A percentile compares a stretch with the other conserved stretches of the same genome.
Evolutionary conservation across 768 basidiomycete species (phyloP).

Genomic region (Boletus rubropictus): DNA sequence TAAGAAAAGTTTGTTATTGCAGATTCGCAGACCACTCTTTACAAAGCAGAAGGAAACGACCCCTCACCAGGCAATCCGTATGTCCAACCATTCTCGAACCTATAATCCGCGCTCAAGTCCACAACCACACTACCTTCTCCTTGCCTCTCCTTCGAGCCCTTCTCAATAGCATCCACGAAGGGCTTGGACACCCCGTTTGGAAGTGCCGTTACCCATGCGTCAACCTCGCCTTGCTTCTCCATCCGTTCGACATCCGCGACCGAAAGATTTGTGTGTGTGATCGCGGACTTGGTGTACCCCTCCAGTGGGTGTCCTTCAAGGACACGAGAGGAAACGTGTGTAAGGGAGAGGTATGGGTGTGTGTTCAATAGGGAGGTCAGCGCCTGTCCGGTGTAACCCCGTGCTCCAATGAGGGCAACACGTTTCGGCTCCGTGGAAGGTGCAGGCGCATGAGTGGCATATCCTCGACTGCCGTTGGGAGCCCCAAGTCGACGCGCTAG

Average conservation of each 20-base stretch:
- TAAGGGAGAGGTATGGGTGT: constrained; percentile 86
- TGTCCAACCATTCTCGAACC: constrained; percentile 93
- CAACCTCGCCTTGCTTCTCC: constrained; percentile 86
- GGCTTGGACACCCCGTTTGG: constrained; percentile 98
- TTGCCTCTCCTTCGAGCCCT: constrained; percentile 54
- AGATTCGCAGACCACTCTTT: constrained; percentile 30
- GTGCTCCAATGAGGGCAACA: constrained; percentile 91
- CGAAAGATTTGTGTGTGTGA: constrained; percentile 80
- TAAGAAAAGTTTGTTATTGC: constrained; percentile 33
- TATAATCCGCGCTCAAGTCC: constrained; percentile 90
- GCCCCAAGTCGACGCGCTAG: constrained; percentile 26
- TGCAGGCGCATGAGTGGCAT: constrained; percentile 56
- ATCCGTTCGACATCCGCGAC: constrained; percentile 74
- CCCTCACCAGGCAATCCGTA: constrained; percentile 98
- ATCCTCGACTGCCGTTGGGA: constrained; percentile 61
- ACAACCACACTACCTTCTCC: constrained; percentile 64
- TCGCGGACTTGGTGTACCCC: constrained; percentile 69
- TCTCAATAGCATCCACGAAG: constrained; percentile 91
- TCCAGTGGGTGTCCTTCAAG: constrained; percentile 76
- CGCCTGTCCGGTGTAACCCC: constrained; percentile 93
- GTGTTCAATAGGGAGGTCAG: constrained; percentile 77
- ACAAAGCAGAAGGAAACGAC: constrained; percentile 28
- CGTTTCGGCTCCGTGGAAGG: constrained; percentile 68
- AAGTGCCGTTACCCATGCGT: constrained; percentile 98
- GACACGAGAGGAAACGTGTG: constrained; percentile 96